Evolutionary conservation across 1,284 basidiomycete species (phyloP), one percentile per base, ranked within the genome.

Genomic region (Trichosporon coremiiforme): DNA sequence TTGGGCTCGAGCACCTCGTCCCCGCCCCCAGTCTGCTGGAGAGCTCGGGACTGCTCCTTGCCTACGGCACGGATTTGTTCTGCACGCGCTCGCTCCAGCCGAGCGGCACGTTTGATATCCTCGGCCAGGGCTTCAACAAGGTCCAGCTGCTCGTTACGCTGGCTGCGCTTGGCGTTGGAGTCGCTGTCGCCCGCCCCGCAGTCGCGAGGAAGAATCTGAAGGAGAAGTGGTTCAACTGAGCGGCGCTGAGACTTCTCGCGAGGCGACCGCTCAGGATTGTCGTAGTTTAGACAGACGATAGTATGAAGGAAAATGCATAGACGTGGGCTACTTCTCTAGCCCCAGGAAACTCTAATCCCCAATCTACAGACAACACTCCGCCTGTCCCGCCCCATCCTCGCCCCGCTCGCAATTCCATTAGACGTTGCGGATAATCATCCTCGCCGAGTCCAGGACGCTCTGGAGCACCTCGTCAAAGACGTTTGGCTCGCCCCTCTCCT

Each of bases 91-190:
- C 78, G 9, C 87, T 94, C 4, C 88, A 92, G 47, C 94, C 97
- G 0, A 94, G 92, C 2, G 90, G 89, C 31, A 94, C 93, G 31
- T 99, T 99, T 78, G 96, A 99, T 79, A 89, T 96, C n/a, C 87
- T 97, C 13, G 92, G 88, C 79, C 89, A 93, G 82, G 88, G 87
- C 78, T 99, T 99, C 84, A 98, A 98, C 85, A 98, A 98, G 86
- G 85, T 86, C 0, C 96, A 99, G 83, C 86, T 99, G 35, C 87
- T 97, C 71, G 80, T 95, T 57, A 98, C 95, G 0, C 88, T 97
- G 15, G 83, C 85, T 0, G 93, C 87, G 0, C 82, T 99, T 68
- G 86, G 86, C 0, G 80, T 88, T 3, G 95, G 90, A 3, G 93
- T 98, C 70, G 78, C 89, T 20, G 80, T 95, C 45, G 90, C 91